Conservation (phyloP, 768 basidiomycete genomes). For the Phylloporus sp. region DNA sequence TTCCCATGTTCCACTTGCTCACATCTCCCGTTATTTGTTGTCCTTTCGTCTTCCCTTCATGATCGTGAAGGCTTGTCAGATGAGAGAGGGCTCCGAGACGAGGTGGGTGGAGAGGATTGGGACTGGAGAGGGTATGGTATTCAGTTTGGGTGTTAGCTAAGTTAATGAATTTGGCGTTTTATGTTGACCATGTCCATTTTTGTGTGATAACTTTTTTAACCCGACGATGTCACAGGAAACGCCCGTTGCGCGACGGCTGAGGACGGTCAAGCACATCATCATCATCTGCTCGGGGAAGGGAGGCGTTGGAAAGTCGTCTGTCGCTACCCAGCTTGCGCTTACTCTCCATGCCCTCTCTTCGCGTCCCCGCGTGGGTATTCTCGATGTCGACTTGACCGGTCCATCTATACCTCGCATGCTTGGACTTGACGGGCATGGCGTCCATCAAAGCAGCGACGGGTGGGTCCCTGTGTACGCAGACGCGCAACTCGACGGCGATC, state of each 20-base stretch:
- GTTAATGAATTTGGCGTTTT: constrained; percentile 7
- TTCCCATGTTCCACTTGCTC: constrained; percentile 19
- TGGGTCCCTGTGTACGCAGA: constrained; percentile 99
- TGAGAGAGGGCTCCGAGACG: constrained; percentile 65
- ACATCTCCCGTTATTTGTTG: constrained; percentile 42
- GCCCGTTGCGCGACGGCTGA: constrained; percentile 68
- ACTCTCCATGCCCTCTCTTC: constrained; percentile 72
- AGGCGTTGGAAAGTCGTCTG: constrained; percentile 98
- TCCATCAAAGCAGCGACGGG: constrained; percentile 91
- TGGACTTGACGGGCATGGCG: constrained; percentile 79
- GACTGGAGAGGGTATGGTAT: constrained; percentile 1
- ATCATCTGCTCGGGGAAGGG: constrained; percentile 96
- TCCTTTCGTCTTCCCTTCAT: constrained; percentile 63
- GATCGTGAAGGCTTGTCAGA: constrained; percentile 53
- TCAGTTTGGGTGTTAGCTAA: background rate
- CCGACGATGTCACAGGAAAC: constrained; percentile 37
- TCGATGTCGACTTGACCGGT: constrained; percentile 92
- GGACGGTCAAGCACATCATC: constrained; percentile 77
- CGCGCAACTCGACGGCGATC: constrained; percentile 43
- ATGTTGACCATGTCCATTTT: background rate
- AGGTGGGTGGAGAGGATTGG: constrained; percentile 14
- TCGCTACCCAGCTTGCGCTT: constrained; percentile 87
- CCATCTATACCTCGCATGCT: constrained; percentile 96
- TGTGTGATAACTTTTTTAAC: background rate
- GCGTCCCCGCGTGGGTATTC: constrained; percentile 72